Conservation (phyloP, 176 grass and related monocot species). For the Puccinellia tenuiflora region DNA sequence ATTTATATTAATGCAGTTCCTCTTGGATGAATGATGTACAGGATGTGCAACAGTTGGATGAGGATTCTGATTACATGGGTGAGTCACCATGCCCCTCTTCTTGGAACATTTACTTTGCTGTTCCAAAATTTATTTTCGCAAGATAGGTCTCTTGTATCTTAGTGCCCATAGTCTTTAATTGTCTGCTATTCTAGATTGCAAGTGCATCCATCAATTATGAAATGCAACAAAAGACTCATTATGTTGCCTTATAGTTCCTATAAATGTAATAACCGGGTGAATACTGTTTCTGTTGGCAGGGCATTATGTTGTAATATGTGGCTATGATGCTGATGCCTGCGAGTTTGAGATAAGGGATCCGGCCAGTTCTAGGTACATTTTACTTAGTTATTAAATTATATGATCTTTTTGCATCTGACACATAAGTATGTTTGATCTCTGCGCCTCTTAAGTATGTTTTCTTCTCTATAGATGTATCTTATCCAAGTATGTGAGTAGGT, state of each 20-base stretch:
- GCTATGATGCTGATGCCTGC: slow-evolving; percentile 69
- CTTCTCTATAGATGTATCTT: neutral
- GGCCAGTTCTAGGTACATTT: slow-evolving; percentile 71
- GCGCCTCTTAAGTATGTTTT: neutral
- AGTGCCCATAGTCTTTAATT: neutral
- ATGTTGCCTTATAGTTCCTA: neutral
- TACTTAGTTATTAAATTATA: neutral
- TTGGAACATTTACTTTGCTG: neutral
- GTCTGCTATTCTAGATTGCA: neutral
- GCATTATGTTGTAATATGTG: slow-evolving; percentile 95
- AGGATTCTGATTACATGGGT: slow-evolving; percentile 90
- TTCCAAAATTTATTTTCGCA: neutral
- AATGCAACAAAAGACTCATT: neutral
- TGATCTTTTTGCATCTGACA: neutral
- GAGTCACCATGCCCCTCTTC: neutral
- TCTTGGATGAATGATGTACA: slow-evolving; percentile 57
- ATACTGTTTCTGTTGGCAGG: slow-evolving; percentile 37
- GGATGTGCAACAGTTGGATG: slow-evolving; percentile 33
- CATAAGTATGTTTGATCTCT: neutral
- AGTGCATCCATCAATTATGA: neutral
- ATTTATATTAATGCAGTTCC: slow-evolving; percentile 46
- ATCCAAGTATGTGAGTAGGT: neutral
- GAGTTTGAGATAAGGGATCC: slow-evolving; percentile 99
- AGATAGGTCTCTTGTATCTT: neutral
- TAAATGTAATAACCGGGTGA: slow-evolving; percentile 7